phyloP scores from a whole-genome alignment of 257 asterid genomes.

The Salvia miltiorrhiza region DNA sequence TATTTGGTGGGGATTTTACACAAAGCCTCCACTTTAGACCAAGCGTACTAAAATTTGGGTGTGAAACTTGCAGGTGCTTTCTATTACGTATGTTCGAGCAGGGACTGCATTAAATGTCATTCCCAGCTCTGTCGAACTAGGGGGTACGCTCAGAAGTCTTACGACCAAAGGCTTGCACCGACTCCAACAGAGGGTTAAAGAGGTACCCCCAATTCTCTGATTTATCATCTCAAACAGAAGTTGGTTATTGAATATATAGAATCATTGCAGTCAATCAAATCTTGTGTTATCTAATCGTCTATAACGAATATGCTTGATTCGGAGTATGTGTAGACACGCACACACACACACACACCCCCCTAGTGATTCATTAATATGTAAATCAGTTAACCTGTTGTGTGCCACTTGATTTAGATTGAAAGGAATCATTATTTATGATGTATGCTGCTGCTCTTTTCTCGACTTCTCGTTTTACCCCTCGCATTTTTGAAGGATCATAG shows the following conservation, averaged over 20 bases:
- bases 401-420: no score
- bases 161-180: constrained; percentile 67
- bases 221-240: neutral
- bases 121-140: constrained; percentile 58
- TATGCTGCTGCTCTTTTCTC: no score
- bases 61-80: constrained; percentile 55
- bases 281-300: neutral
- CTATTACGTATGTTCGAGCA: constrained; percentile 72
- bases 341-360: no score
- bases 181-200: constrained; percentile 72
- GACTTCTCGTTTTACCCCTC: no score
- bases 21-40: no score
- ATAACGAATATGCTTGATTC: no score
- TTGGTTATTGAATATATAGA: neutral
- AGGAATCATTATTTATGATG: no score
- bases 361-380: no score
- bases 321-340: no score
- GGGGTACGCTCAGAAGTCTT: constrained; percentile 84
- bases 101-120: constrained; percentile 62
- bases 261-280: neutral
- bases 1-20: no score
- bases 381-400: no score
- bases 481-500: no score
- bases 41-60: neutral
- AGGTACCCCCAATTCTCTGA: constrained; percentile 40